Evolutionary conservation across 1,284 basidiomycete species (phyloP).

Genomic region (Ustilago tritici): DNA sequence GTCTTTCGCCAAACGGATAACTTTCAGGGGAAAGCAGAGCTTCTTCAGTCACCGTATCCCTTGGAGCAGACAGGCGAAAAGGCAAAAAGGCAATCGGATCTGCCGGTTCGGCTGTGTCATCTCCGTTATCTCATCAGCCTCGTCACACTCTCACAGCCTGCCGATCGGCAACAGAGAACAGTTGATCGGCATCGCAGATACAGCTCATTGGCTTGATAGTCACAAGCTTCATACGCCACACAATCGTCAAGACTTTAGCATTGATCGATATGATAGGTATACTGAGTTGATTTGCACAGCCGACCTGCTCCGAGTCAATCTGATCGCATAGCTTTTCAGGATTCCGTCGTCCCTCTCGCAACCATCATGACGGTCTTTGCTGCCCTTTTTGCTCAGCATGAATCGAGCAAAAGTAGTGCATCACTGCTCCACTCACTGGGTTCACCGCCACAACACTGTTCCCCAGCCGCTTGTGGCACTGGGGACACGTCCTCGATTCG

Average conservation of each 20-base stretch:
- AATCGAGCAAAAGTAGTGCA: conserved; percentile 66
- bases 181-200: background rate
- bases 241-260: background rate
- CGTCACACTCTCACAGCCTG: background rate
- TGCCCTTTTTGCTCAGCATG: conserved; percentile 34
- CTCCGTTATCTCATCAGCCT: background rate
- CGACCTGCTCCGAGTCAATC: background rate
- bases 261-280: background rate
- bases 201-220: background rate
- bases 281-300: background rate
- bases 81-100: conserved; percentile 7
- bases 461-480: conserved; percentile 94
- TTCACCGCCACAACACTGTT: conserved; percentile 93
- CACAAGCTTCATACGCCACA: background rate
- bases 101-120: conserved; percentile 9
- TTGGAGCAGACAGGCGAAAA: background rate
- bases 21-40: background rate
- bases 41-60: background rate
- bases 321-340: no score
- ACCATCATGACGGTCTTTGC: conserved; percentile 19
- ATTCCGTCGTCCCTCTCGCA: background rate
- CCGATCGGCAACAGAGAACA: background rate
- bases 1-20: background rate
- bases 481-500: conserved; percentile 87
- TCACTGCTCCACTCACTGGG: conserved; percentile 53